Evolutionary conservation across 139 green algal genomes (phyloP), one percentile per base, ranked within the genome.

Genomic region (Choricystis sp.): DNA sequence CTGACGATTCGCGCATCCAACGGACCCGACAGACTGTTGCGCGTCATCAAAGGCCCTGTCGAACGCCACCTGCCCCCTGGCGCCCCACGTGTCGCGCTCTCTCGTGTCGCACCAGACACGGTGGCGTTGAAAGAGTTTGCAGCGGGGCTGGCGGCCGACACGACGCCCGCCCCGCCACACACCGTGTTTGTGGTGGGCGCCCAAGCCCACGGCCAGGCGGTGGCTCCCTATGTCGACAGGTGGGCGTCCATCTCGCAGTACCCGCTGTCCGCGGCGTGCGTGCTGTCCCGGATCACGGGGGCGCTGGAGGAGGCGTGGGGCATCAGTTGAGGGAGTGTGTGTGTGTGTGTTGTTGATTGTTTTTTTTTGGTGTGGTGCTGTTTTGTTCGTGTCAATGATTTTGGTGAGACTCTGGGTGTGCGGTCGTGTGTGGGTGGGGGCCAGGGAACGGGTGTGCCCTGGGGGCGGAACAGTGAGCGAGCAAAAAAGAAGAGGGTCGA

Each of bases 1-100:
- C 81, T 99, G 29, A 90, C 77, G 78, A 96, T 99, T 30, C 76
- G 92, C 0, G 80, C 93, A 9, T 89, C 83, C 29, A 96, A 97
- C 68, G 91, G 92, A 1, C 84, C 91, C 19, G 88, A 96, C 66
- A 96, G 95, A 69, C 82, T 98, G 19, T 74, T 98, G 27, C 89
- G 89, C 70, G 90, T 94, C 26, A 69, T 96, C 49, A 96, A 95
- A 72, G 83, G 83, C 25, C 89, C 86, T 14, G 86, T 96, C 2
- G 90, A 85, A 4, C 86, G 85, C 61, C 79, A 94, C 67, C 75
- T 96, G 19, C 86, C 88, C 26, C 64, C 78, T 23, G 66, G 79
- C 22, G 78, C 73, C 24, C 73, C 68, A 26, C 76, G 87, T 31
- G 74, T 96, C 16, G 92, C 86, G 16, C 88, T 98, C 61, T 92